phyloP scores from a whole-genome alignment of 2,329 filamentous ascomycete genomes.

The Pseudogymnoascus sp. region DNA sequence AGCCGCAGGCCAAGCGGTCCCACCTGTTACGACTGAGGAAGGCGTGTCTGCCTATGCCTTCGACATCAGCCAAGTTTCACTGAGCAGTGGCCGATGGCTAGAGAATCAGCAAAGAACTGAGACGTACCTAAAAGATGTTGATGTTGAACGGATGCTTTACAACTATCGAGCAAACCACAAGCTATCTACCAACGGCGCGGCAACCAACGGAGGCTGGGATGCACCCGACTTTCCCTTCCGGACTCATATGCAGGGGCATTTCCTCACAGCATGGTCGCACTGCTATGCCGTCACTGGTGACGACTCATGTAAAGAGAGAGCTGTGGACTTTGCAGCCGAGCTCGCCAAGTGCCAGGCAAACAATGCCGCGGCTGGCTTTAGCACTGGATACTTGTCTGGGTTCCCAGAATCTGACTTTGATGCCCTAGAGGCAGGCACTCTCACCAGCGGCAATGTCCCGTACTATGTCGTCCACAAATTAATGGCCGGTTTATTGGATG shows the following conservation, averaged over 20 bases:
- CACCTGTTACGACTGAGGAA: not conserved
- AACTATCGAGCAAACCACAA: constrained; percentile 41
- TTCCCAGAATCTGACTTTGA: constrained; percentile 45
- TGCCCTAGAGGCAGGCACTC: constrained; percentile 35
- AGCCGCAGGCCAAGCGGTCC: not conserved
- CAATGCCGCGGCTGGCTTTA: constrained; percentile 38
- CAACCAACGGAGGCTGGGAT: constrained; percentile 44
- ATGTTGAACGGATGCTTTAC: constrained; percentile 39
- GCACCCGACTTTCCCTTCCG: constrained; percentile 47
- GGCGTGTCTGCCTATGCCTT: constrained; percentile 21
- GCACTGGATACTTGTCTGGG: constrained; percentile 40
- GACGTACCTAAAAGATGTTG: constrained; percentile 38
- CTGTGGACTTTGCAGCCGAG: constrained; percentile 33
- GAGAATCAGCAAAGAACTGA: constrained; percentile 42
- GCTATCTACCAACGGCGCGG: constrained; percentile 39
- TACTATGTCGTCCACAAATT: constrained; percentile 48
- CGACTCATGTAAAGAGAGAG: constrained; percentile 37
- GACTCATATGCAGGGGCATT: constrained; percentile 44
- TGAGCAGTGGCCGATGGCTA: constrained; percentile 33
- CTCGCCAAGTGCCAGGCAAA: constrained; percentile 45
- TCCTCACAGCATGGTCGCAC: constrained; percentile 42
- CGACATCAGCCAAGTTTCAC: constrained; percentile 34
- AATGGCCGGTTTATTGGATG: constrained; percentile 37
- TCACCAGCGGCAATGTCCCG: constrained; percentile 43
- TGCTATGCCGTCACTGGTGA: constrained; percentile 37